Evolutionary conservation across 2,329 filamentous ascomycete genomes (phyloP), one percentile per base, ranked within the genome.

Genomic region (Pseudonectria foliicola): DNA sequence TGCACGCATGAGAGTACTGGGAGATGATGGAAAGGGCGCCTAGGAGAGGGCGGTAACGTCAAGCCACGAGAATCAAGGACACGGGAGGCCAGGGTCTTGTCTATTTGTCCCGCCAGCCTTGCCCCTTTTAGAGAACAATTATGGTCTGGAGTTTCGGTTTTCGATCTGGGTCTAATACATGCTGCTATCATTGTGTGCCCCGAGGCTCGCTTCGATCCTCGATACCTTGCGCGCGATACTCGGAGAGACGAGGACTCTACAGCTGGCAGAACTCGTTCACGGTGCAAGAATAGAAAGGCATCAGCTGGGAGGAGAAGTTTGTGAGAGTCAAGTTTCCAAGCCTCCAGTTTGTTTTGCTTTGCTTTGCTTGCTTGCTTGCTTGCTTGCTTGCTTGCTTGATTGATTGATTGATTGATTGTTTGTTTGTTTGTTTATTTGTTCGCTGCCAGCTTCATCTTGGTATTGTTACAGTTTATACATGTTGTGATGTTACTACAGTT

Each of bases 131-230:
- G 56, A 61, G 59, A 64, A 59, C 57, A 62, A 60, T 60, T 63
- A 60, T 57, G 64, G 63, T 63, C 55, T 53, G 66, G 66, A 69
- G 66, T 69, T 68, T 58, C 59, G 62, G 59, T 46, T 56, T 66
- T 61, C 56, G 48, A 57, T 56, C 50, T 56, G 56, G 62, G 57
- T 59, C 54, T 66, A 66, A 67, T 67, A 64, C 56, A 56, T 58
- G 52, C 55, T 59, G 48, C 48, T 51, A 45, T 43, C 45, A 38
- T 44, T 45, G 42, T 35, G 40, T 50, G 42, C 34, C 38, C 29
- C 29, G 13, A 14, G 25, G 18, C 27, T 24, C 7, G 25, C 33
- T 15, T 29, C 32, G 27, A 24, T 21, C 30, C 38, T 36, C 18
- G 34, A 43, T 35, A 29, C 31, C 35, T 31, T 41, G 31, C 31